A percentile compares a stretch with the other conserved stretches of the same genome.
These are phyloP conservation scores for Fusarium sublunatum DNA, from an alignment of 2,329 filamentous ascomycete genomes.

Conservation along the genomic window DNA sequence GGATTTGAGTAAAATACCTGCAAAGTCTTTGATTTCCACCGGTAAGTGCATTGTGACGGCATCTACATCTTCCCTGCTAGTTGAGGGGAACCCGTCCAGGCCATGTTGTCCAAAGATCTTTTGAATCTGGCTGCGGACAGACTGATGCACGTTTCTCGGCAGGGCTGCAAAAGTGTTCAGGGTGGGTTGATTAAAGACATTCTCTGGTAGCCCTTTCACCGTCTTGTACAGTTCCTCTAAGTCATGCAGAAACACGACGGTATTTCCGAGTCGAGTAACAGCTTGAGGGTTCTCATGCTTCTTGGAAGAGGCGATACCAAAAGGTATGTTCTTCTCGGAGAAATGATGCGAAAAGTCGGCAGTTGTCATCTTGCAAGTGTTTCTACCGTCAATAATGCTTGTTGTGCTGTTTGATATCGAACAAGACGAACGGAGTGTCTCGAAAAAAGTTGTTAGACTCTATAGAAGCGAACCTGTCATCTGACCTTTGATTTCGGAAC, in stretches of 20 bases:
- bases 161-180: conserved; percentile 27
- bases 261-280: conserved; percentile 62
- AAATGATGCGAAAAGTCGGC: conserved; percentile 54
- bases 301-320: conserved; percentile 60
- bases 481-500: neutral
- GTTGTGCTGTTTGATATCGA: accelerated
- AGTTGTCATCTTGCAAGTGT: neutral
- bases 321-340: conserved; percentile 64
- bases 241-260: conserved; percentile 63
- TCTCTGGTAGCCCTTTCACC: conserved; percentile 39
- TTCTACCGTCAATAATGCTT: accelerated
- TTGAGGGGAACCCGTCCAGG: conserved; percentile 6
- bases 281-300: conserved; percentile 54
- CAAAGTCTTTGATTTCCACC: conserved; percentile 65
- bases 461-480: no score
- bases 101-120: neutral
- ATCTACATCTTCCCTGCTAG: conserved; percentile 27
- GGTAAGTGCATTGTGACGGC: conserved; percentile 62
- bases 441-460: no score
- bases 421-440: no score
- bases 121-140: conserved; percentile 8
- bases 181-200: neutral
- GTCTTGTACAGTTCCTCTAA: conserved; percentile 49
- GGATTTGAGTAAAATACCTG: conserved; percentile 22
- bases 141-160: neutral